Evolutionary conservation across 257 asterid genomes (phyloP), one percentile per base, ranked within the genome.

Genomic region (Capsicum baccatum): DNA sequence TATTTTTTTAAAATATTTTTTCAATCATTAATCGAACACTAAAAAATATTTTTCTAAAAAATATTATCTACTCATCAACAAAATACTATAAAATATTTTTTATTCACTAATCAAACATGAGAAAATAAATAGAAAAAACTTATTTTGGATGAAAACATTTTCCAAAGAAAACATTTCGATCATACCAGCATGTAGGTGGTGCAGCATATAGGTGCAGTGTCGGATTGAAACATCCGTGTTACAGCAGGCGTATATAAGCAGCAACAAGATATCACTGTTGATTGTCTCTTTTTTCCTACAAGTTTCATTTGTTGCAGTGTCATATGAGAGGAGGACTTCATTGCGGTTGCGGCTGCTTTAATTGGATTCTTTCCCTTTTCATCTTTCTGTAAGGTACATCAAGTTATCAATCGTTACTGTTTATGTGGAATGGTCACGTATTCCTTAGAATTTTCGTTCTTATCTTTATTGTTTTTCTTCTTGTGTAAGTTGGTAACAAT

Each of bases 371-470:
- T 21, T 64, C 12, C 35, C 54, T 10, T 48, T 79, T 47, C 44
- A 57, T 56, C 33, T 50, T 55, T 79, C 35, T 47, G 19, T 79
- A 33, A 59, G 83, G 83, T 59, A 59, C 16, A 80, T 80, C 16
- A 39, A 58, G 35, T 8, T 79, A 8, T 42, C 42, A 80, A 80
- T 59, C 42, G 58, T 60, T n/a, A 59, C 14, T 56, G 15, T 21
- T 79, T 64, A 64, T 21, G 21, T 79, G 2, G 11, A 37, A 79
- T 79, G 35, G 58, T 79, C 71, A 59, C 35, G 56, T 7, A 47
- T 81, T 47, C 9, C 62, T 64, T 48, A 3, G 14, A 79, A 39
- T 13, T 39, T 42, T 69, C 26, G 17, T 74, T 52, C 6, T 26
- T 14, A 50, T 74, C 21, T 11, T 48, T 48, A 19, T 73, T 15